phyloP scores from a whole-genome alignment of 1,284 basidiomycete genomes.

The Termitomyces sp. region DNA sequence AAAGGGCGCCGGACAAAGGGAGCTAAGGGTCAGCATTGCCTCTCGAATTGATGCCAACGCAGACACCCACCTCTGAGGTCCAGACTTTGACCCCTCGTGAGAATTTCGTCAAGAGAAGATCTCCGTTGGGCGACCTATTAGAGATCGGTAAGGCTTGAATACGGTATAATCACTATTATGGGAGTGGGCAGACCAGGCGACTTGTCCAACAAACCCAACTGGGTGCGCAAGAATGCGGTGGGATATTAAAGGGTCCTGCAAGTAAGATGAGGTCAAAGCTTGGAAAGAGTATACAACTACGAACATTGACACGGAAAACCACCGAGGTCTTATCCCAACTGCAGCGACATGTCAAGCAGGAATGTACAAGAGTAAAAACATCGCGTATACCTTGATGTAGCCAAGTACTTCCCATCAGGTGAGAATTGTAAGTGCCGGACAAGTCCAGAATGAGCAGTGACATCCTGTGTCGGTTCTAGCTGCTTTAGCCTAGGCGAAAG shows the following conservation, averaged over 20 bases:
- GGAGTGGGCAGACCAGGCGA: constrained; percentile 57
- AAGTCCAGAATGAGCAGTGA: constrained; percentile 59
- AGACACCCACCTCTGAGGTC: constrained; percentile 51
- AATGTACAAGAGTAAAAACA: constrained; percentile 4
- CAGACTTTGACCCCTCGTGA: constrained; percentile 71
- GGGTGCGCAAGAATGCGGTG: constrained; percentile 69
- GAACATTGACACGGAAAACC: constrained; percentile 65
- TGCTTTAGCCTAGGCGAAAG: constrained; percentile 55
- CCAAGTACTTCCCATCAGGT: constrained; percentile 63
- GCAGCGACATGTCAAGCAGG: constrained; percentile 6
- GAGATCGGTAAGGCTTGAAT: neutral
- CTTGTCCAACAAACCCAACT: constrained; percentile 72
- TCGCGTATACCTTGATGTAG: constrained; percentile 55
- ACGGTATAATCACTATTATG: neutral
- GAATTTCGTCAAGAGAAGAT: constrained; percentile 60
- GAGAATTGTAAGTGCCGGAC: constrained; percentile 70
- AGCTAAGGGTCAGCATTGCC: constrained; percentile 6
- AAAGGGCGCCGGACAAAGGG: constrained; percentile 6
- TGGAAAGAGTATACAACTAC: constrained; percentile 16
- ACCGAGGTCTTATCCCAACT: constrained; percentile 78
- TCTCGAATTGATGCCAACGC: constrained; percentile 1
- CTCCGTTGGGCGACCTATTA: constrained; percentile 62
- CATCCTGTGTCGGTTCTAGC: constrained; percentile 53
- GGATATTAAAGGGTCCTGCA: constrained; percentile 49
- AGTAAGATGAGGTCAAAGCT: neutral